Evolutionary conservation across 257 asterid species (phyloP).

Genomic region (Ehretia macrophylla): DNA sequence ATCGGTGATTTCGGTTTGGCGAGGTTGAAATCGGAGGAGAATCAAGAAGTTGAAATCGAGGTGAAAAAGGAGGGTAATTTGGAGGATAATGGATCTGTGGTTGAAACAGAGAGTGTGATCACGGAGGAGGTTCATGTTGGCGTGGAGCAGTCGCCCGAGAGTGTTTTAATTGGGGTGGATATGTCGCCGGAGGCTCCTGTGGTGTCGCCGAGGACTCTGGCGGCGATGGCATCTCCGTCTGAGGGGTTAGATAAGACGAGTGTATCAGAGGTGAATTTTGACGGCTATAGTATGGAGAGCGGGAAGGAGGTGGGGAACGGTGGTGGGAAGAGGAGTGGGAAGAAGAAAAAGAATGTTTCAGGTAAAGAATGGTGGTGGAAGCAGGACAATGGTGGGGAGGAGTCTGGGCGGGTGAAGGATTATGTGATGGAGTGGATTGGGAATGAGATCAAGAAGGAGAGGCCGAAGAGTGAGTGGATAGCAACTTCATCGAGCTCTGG

Average conservation of each 20-base stretch:
- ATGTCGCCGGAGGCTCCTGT: slow-evolving; percentile 56
- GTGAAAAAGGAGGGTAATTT: slow-evolving; percentile 46
- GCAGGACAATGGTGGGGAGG: slow-evolving; percentile 65
- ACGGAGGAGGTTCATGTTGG: slow-evolving; percentile 59
- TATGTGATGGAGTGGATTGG: slow-evolving; percentile 98
- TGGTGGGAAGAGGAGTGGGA: slow-evolving; percentile 32
- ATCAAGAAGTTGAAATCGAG: slow-evolving; percentile 43
- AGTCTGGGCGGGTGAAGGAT: slow-evolving; percentile 68
- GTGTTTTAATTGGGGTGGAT: slow-evolving; percentile 55
- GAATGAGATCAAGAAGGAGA: slow-evolving; percentile 86
- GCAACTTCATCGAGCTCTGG: slow-evolving; percentile 60
- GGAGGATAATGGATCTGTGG: slow-evolving; percentile 68
- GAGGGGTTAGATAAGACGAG: slow-evolving; percentile 64
- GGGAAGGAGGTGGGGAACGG: slow-evolving; percentile 35
- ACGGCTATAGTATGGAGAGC: slow-evolving; percentile 55
- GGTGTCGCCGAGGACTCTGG: slow-evolving; percentile 74
- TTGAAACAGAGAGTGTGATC: slow-evolving; percentile 81
- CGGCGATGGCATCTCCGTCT: slow-evolving; percentile 64
- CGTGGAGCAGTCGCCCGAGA: slow-evolving; percentile 68
- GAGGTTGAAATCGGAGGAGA: slow-evolving; percentile 70
- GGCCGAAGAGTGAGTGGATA: slow-evolving; percentile 73
- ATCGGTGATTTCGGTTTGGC: slow-evolving; percentile 96
- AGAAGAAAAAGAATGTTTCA: slow-evolving; percentile 60
- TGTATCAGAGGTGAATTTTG: slow-evolving; percentile 63
- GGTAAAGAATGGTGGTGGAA: slow-evolving; percentile 99